A percentile compares a stretch with the other conserved stretches of the same genome.
phyloP scores from a whole-genome alignment of 352 stramenopile genomes.

The Phytophthora pisi region DNA sequence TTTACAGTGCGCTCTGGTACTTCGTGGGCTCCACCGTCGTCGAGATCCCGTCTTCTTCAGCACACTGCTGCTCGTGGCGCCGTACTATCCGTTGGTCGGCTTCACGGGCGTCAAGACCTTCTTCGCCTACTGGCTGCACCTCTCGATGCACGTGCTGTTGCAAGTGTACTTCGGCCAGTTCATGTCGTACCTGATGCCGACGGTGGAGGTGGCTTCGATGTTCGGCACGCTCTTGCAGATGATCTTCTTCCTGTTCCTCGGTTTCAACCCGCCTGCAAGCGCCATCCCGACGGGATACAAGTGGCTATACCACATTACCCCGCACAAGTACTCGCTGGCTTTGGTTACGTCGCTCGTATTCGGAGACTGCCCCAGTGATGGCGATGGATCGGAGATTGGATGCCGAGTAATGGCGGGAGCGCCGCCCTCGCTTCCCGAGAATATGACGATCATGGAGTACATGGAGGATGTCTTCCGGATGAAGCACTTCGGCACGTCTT shows the following conservation, averaged over 20 bases:
- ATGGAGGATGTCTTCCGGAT: conserved; percentile 19
- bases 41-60: conserved; percentile 25
- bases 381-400: not conserved
- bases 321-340: conserved; percentile 13
- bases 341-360: conserved; percentile 8
- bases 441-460: conserved; percentile 43
- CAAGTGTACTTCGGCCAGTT: conserved; percentile 42
- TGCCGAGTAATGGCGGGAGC: conserved; percentile 8
- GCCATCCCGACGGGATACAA: conserved; percentile 5
- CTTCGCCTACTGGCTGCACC: conserved; percentile 58
- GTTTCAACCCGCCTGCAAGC: not conserved
- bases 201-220: conserved; percentile 11
- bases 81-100: conserved; percentile 28
- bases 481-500: conserved; percentile 3
- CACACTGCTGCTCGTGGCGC: conserved; percentile 18
- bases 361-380: conserved; percentile 11
- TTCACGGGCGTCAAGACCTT: conserved; percentile 48
- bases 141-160: conserved; percentile 38
- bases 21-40: conserved; percentile 22
- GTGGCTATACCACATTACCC: conserved; percentile 9
- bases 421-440: conserved; percentile 5
- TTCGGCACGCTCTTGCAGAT: conserved; percentile 1
- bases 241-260: conserved; percentile 7
- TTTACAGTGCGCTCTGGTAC: conserved; percentile 32
- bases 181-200: conserved; percentile 25